Conservation (phyloP, 176 grass and related monocot genomes). For the Hsuehochloa calcarea region DNA sequence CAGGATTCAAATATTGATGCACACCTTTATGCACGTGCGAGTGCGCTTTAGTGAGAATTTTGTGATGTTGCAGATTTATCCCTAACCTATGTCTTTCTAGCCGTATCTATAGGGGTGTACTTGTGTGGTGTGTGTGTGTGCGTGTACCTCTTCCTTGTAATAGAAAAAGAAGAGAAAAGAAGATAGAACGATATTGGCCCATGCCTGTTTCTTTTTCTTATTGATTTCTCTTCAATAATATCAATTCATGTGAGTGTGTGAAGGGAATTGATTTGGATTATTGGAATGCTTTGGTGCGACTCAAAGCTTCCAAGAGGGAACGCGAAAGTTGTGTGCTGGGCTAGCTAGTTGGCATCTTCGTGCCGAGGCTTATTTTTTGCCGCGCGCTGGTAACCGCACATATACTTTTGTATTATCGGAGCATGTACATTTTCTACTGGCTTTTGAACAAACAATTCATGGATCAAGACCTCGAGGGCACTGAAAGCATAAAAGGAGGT, state of each 20-base stretch:
- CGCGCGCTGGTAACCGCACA: background rate
- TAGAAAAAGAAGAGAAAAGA: too few relatives aligned
- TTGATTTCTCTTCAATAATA: background rate
- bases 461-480: background rate
- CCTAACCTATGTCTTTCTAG: too few relatives aligned
- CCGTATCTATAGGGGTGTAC: too few relatives aligned
- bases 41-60: too few relatives aligned
- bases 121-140: background rate
- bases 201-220: background rate
- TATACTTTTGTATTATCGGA: background rate
- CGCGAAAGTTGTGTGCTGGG: constrained; percentile 9
- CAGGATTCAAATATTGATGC: too few relatives aligned
- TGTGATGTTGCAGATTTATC: too few relatives aligned
- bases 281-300: constrained; percentile 31
- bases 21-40: too few relatives aligned
- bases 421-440: background rate
- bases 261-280: constrained; percentile 36
- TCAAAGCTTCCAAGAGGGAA: constrained; percentile 38
- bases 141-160: too few relatives aligned
- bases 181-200: background rate
- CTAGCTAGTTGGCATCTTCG: constrained; percentile 34
- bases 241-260: background rate
- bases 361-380: background rate
- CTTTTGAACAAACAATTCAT: constrained; percentile 12
- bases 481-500: background rate